Conservation (phyloP, 352 stramenopile genomes). For the Pythium guiyangense region DNA sequence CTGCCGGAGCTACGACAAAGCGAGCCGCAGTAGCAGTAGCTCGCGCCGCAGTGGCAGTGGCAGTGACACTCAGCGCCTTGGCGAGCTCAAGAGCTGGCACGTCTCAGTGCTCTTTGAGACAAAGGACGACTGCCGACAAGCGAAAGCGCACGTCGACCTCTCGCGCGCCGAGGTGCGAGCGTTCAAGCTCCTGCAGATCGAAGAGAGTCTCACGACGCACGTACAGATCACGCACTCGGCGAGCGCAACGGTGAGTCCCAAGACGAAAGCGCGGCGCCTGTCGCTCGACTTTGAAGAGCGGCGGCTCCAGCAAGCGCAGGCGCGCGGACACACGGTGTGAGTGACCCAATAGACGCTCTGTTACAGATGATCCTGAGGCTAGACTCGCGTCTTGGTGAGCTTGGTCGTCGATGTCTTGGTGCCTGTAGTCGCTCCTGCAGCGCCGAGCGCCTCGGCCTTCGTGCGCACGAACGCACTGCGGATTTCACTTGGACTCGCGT, state of each 20-base stretch:
- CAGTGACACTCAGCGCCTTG: neutral
- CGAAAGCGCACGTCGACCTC: slow-evolving; percentile 67
- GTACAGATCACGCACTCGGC: slow-evolving; percentile 52
- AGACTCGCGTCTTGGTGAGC: neutral
- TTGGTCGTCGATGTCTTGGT: slow-evolving; percentile 4
- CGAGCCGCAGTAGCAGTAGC: slow-evolving; percentile 2
- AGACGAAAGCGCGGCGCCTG: slow-evolving; percentile 23
- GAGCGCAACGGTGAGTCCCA: slow-evolving; percentile 10
- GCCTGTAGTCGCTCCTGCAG: neutral
- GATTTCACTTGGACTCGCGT: slow-evolving; percentile 54
- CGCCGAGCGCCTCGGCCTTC: slow-evolving; percentile 47
- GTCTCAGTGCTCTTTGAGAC: slow-evolving; percentile 61
- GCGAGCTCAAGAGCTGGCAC: slow-evolving; percentile 45
- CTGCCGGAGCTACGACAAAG: slow-evolving; percentile 59
- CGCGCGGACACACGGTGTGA: neutral
- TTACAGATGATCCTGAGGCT: neutral
- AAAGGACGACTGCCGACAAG: slow-evolving; percentile 55
- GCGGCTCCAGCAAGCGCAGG: slow-evolving; percentile 7
- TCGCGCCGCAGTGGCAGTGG: neutral
- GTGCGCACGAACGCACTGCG: slow-evolving; percentile 47
- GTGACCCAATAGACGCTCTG: neutral
- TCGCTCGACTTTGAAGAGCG: slow-evolving; percentile 17
- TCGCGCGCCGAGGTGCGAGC: slow-evolving; percentile 70
- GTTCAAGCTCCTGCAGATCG: slow-evolving; percentile 76
- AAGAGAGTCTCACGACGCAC: slow-evolving; percentile 59